Percentiles rank a stretch among this genome's conserved stretches.
Conservation (phyloP, 2,329 filamentous ascomycete genomes). For the Lojkania enalia region DNA sequence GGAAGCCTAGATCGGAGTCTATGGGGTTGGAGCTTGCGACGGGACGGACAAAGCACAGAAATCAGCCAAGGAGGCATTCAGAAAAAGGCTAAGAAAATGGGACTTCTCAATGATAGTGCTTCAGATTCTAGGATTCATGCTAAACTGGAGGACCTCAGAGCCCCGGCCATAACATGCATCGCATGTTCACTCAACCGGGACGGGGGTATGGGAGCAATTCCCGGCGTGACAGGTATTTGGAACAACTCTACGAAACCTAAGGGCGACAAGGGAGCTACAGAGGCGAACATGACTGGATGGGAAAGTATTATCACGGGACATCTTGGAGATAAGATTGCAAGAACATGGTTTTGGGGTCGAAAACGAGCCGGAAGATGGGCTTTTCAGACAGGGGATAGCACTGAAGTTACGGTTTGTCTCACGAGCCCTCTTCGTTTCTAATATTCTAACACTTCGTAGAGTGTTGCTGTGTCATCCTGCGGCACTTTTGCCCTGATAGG, state of each 20-base stretch:
- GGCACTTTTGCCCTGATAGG: constrained; percentile 93
- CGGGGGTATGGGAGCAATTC: constrained; percentile 85
- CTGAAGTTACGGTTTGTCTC: constrained; percentile 64
- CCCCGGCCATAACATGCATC: constrained; percentile 87
- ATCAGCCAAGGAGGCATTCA: constrained; percentile 87
- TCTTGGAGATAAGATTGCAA: constrained; percentile 77
- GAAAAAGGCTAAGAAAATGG: constrained; percentile 85
- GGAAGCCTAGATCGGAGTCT: constrained; percentile 87
- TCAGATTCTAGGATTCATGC: constrained; percentile 64
- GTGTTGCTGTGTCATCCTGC: constrained; percentile 85
- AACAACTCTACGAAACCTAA: constrained; percentile 68
- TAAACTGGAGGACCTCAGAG: constrained; percentile 75
- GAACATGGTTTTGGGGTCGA: constrained; percentile 98
- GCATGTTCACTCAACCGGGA: constrained; percentile 92
- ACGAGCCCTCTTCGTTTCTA: not conserved
- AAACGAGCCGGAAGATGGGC: constrained; percentile 93
- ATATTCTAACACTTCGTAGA: constrained; percentile 51
- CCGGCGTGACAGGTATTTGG: constrained; percentile 80
- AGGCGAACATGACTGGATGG: constrained; percentile 84
- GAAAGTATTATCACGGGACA: constrained; percentile 96
- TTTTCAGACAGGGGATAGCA: constrained; percentile 80
- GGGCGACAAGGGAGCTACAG: constrained; percentile 66
- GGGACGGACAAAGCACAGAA: constrained; percentile 91
- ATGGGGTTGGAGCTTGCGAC: constrained; percentile 94
- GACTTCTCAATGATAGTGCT: constrained; percentile 64